A percentile compares a stretch with the other conserved stretches of the same genome.
Conservation (phyloP, 2,329 filamentous ascomycete species). For the Rutstroemia sp. region DNA sequence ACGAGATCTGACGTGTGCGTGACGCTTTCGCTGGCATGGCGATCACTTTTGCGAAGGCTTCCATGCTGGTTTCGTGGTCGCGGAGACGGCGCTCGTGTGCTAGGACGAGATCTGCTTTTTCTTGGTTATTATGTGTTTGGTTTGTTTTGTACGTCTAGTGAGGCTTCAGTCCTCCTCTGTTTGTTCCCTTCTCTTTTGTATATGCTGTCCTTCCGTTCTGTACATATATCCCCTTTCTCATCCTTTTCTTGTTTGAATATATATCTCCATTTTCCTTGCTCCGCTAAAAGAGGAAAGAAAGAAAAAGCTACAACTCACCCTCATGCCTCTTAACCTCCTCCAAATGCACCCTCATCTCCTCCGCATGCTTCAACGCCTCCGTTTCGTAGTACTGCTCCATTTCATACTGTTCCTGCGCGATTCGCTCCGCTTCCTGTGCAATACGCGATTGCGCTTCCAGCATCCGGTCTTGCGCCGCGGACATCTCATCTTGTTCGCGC, state of each 20-base stretch:
- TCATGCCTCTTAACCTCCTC: conserved; percentile 27
- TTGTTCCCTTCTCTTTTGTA: too few relatives aligned
- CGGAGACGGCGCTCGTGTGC: conserved; percentile 19
- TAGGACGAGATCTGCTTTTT: conserved; percentile 12
- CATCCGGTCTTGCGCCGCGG: conserved; percentile 21
- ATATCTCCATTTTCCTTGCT: too few relatives aligned
- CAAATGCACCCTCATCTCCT: conserved; percentile 26
- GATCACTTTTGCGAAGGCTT: conserved; percentile 28
- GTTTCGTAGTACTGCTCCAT: conserved; percentile 29
- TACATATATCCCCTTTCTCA: too few relatives aligned
- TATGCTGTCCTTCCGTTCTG: too few relatives aligned
- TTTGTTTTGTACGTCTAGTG: too few relatives aligned
- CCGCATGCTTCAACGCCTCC: conserved; percentile 26
- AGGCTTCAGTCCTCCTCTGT: too few relatives aligned
- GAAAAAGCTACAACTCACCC: conserved; percentile 4
- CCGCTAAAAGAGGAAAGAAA: neutral
- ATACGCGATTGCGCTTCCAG: conserved; percentile 19
- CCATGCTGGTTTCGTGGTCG: conserved; percentile 26
- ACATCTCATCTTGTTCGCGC: conserved; percentile 21
- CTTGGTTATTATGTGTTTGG: neutral
- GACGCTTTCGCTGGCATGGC: conserved; percentile 26
- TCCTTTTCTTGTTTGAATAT: too few relatives aligned
- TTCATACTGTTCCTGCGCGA: conserved; percentile 29
- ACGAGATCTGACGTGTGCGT: conserved; percentile 21
- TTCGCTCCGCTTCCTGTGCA: conserved; percentile 21